phyloP scores from a whole-genome alignment of 2,329 filamentous ascomycete genomes.

The Aotearoamyces nothofagi region DNA sequence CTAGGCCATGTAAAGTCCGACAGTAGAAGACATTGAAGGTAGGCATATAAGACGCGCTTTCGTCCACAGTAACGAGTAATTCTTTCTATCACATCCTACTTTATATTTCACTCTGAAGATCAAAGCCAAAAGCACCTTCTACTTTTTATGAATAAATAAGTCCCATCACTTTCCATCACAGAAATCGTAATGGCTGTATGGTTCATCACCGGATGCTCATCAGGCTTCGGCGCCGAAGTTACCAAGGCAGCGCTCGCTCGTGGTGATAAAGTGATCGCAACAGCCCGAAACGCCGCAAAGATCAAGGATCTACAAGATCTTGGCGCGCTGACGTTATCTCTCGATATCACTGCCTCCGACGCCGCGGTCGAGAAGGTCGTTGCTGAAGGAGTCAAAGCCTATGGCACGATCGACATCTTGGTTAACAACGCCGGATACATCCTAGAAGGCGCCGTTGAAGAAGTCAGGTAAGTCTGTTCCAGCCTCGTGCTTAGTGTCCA shows the following conservation, averaged over 20 bases:
- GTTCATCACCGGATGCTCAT: conserved; percentile 33
- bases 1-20: no score
- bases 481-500: no score
- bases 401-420: conserved; percentile 27
- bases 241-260: conserved; percentile 25
- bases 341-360: conserved; percentile 25
- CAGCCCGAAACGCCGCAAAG: conserved; percentile 24
- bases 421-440: conserved; percentile 31
- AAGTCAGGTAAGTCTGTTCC: conserved; percentile 23
- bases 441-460: conserved; percentile 27
- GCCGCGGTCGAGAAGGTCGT: conserved; percentile 20
- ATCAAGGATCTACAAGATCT: conserved; percentile 19
- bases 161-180: no score
- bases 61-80: no score
- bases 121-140: no score
- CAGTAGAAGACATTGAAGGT: no score
- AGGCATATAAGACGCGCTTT: no score
- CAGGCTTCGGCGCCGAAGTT: conserved; percentile 29
- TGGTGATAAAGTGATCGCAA: conserved; percentile 32
- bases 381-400: conserved; percentile 22
- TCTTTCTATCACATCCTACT: no score
- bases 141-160: no score
- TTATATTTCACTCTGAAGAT: no score
- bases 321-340: conserved; percentile 21
- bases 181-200: no score